Evolutionary conservation across 306 rosid genomes (phyloP).

Genomic region (Sesbania bispinosa): DNA sequence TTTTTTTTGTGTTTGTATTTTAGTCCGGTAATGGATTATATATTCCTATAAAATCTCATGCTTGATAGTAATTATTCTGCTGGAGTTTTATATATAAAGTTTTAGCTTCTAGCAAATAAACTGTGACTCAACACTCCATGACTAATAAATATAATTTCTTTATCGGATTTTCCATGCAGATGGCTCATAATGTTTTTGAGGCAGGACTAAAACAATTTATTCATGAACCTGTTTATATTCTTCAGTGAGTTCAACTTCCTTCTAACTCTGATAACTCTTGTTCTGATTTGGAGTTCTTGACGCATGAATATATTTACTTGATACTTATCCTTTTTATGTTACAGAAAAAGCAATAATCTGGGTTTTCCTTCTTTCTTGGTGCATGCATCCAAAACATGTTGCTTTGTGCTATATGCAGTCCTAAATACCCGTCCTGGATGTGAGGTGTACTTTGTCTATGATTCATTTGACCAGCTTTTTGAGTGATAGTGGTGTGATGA

Average conservation of each 20-base stretch:
- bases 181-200: conserved; percentile 95
- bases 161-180: conserved; percentile 54
- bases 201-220: conserved; percentile 88
- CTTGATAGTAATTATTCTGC: background rate
- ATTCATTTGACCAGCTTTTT: no score
- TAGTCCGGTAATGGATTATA: background rate
- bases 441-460: no score
- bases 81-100: background rate
- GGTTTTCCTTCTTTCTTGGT: background rate
- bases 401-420: no score
- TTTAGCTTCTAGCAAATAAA: conserved; percentile 4
- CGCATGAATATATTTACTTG: background rate
- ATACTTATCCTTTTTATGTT: background rate
- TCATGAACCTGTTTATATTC: conserved; percentile 92
- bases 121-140: background rate
- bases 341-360: background rate
- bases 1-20: background rate
- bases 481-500: no score
- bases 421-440: no score
- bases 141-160: background rate
- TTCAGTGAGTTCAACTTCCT: conserved; percentile 69
- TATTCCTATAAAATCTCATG: conserved; percentile 13
- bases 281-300: background rate
- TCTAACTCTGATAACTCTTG: conserved; percentile 3
- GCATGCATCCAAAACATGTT: background rate